Evolutionary conservation across 1,284 basidiomycete species (phyloP).

Genomic region (Moesziomyces sp.): DNA sequence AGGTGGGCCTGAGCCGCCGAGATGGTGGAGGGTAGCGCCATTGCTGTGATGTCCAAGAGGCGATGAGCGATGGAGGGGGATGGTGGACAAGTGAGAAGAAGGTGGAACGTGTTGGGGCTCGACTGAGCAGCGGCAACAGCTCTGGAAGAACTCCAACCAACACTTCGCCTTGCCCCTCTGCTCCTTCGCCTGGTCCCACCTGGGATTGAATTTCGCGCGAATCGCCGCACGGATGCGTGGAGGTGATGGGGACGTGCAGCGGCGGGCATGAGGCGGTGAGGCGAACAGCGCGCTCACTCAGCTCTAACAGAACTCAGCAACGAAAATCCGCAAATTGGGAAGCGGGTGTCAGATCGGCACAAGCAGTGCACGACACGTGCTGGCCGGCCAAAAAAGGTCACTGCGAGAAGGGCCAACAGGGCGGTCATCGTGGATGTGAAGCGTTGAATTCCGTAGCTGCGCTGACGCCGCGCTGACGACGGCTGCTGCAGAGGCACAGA

Average conservation of each 20-base stretch:
- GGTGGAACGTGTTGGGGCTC: not conserved
- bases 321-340: too few relatives aligned
- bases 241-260: constrained; percentile 1
- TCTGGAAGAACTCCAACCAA: too few relatives aligned
- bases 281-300: not conserved
- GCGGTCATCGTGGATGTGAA: too few relatives aligned
- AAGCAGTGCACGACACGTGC: too few relatives aligned
- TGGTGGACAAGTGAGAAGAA: not conserved
- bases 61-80: not conserved
- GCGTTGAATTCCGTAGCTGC: too few relatives aligned
- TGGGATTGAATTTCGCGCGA: constrained; percentile 1
- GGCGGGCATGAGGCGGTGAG: not conserved
- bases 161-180: too few relatives aligned
- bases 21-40: constrained; percentile 52
- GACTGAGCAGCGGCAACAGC: too few relatives aligned
- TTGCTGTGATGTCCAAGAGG: constrained; percentile 2
- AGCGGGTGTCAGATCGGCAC: too few relatives aligned
- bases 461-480: too few relatives aligned
- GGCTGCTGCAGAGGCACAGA: too few relatives aligned
- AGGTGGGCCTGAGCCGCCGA: constrained; percentile 44
- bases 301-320: not conserved
- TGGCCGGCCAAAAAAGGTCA: too few relatives aligned
- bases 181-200: not conserved
- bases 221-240: constrained; percentile 17
- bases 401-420: too few relatives aligned